phyloP scores from a whole-genome alignment of 1,284 basidiomycete species.

The Tranzscheliella williamsii region DNA sequence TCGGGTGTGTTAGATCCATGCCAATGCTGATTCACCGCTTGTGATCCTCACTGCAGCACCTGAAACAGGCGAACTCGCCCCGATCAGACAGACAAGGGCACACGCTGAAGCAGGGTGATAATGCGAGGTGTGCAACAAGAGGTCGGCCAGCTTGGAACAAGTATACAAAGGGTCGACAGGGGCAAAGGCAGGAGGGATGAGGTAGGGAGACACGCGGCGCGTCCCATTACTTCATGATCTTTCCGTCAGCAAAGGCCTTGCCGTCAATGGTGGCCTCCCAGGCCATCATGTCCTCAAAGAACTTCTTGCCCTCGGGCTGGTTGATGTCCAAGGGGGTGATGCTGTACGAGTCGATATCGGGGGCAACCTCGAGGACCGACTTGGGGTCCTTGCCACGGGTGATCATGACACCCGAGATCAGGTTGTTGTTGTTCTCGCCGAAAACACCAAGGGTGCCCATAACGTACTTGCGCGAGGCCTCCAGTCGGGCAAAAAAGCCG shows the following conservation, averaged over 20 bases:
- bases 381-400: slow-evolving; percentile 70
- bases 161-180: too few species aligned
- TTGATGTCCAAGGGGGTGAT: slow-evolving; percentile 68
- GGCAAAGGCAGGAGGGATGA: too few species aligned
- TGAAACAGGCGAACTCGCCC: too few species aligned
- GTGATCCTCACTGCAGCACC: too few species aligned
- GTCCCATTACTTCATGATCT: slow-evolving; percentile 59
- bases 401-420: slow-evolving; percentile 73
- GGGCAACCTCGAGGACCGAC: slow-evolving; percentile 66
- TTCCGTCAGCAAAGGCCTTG: slow-evolving; percentile 53
- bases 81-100: too few species aligned
- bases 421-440: slow-evolving; percentile 72
- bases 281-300: slow-evolving; percentile 60
- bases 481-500: slow-evolving; percentile 91
- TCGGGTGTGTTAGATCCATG: too few species aligned
- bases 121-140: not conserved
- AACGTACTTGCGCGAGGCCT: slow-evolving; percentile 65
- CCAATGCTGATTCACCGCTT: too few species aligned
- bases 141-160: not conserved
- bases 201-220: not conserved
- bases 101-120: too few species aligned
- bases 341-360: slow-evolving; percentile 87
- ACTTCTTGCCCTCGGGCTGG: slow-evolving; percentile 60
- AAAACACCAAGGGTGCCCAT: slow-evolving; percentile 92
- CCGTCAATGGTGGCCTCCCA: slow-evolving; percentile 56